A percentile compares a stretch with the other conserved stretches of the same genome.
Evolutionary conservation across 768 basidiomycete genomes (phyloP).

Genomic region (Vishniacozyma victoriae): DNA sequence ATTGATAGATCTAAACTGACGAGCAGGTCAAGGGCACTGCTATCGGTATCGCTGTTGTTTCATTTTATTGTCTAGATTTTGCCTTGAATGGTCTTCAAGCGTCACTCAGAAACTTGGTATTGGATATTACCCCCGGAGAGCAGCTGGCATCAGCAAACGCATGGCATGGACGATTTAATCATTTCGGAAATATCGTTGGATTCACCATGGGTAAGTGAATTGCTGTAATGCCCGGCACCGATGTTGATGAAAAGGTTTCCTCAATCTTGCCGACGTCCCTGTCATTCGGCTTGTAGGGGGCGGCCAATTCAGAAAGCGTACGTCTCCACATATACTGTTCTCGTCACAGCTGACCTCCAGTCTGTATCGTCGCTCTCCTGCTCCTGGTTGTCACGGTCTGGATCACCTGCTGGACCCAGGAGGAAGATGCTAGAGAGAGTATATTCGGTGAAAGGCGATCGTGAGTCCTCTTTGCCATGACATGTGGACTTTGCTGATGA

Average conservation of each 20-base stretch:
- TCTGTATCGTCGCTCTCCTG: constrained; percentile 77
- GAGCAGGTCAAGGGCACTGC: constrained; percentile 61
- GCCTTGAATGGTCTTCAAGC: constrained; percentile 81
- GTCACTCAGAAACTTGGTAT: constrained; percentile 82
- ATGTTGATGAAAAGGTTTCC: constrained; percentile 57
- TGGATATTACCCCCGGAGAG: constrained; percentile 80
- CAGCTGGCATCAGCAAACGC: constrained; percentile 93
- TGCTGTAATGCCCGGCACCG: background rate
- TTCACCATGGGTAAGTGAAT: constrained; percentile 70
- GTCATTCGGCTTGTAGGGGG: constrained; percentile 76
- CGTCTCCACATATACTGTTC: background rate
- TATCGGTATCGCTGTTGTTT: constrained; percentile 77
- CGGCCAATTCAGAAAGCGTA: constrained; percentile 78
- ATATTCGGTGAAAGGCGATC: constrained; percentile 44
- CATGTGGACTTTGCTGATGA: background rate
- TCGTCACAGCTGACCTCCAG: constrained; percentile 45
- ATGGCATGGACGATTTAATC: constrained; percentile 94
- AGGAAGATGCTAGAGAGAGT: constrained; percentile 56
- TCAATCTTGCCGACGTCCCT: constrained; percentile 76
- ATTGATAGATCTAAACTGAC: background rate
- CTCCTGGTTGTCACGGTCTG: constrained; percentile 74
- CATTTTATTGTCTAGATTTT: constrained; percentile 93
- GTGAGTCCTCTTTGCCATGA: constrained; percentile 18
- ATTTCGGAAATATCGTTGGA: constrained; percentile 93
- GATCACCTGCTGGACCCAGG: constrained; percentile 79